Evolutionary conservation across 2,329 filamentous ascomycete genomes (phyloP).

Genomic region (Neofusicoccum cordaticola): DNA sequence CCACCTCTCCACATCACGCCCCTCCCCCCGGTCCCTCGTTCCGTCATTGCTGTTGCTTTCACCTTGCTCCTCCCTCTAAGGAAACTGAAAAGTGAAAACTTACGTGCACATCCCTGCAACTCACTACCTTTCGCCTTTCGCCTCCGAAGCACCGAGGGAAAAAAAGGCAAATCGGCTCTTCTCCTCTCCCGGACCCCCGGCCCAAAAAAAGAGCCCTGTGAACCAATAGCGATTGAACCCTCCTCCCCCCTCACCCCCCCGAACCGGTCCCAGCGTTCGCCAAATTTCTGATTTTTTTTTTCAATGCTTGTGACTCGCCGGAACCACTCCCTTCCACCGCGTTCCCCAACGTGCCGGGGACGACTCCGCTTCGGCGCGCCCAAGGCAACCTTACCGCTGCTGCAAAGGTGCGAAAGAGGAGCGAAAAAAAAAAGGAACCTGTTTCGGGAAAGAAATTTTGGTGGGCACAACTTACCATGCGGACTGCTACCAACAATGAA

Average conservation of each 20-base stretch:
- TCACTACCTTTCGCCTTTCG: neutral
- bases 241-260: neutral
- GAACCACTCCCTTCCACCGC: neutral
- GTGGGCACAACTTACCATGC: too few species aligned
- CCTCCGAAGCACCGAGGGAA: neutral
- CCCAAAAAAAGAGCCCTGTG: neutral
- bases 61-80: neutral
- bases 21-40: neutral
- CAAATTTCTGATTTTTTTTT: neutral
- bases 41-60: neutral
- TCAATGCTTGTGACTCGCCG: slow-evolving; percentile 7
- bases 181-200: neutral
- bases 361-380: neutral
- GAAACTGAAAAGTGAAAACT: neutral
- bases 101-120: too few species aligned
- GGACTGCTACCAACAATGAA: too few species aligned
- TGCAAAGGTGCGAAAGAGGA: too few species aligned
- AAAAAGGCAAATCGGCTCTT: neutral
- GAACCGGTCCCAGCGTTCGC: neutral
- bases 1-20: neutral
- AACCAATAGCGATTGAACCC: neutral
- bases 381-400: too few species aligned
- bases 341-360: too few species aligned
- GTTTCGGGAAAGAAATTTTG: too few species aligned
- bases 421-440: too few species aligned